Conservation (phyloP, 305 asterid genomes). For the Fraxinus nigra region DNA sequence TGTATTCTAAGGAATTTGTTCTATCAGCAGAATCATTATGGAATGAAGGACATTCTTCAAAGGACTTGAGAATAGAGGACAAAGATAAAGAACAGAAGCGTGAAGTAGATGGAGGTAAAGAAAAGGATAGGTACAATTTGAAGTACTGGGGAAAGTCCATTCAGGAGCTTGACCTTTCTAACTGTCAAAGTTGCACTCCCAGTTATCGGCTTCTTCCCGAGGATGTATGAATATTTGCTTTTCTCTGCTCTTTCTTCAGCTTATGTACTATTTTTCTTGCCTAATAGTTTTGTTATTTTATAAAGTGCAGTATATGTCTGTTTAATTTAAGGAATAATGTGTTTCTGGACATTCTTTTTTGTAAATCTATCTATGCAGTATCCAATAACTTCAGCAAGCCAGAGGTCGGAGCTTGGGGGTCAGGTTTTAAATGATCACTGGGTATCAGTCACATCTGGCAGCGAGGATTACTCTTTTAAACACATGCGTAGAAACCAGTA, state of each 20-base stretch:
- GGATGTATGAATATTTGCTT: conserved; percentile 52
- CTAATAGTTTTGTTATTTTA: not conserved
- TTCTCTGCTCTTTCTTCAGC: conserved; percentile 1
- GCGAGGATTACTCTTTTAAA: conserved; percentile 98
- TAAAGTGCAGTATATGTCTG: not conserved
- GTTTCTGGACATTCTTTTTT: not conserved
- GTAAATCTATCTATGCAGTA: conserved; percentile 54
- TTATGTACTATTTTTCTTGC: not conserved
- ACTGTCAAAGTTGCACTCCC: conserved; percentile 86
- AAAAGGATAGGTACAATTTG: conserved; percentile 69
- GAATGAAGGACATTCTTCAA: conserved; percentile 82
- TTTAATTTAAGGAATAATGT: not conserved
- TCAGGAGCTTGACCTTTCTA: conserved; percentile 96
- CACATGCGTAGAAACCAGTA: conserved; percentile 98
- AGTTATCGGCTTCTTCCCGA: conserved; percentile 99
- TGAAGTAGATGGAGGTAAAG: conserved; percentile 76
- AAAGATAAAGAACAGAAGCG: conserved; percentile 78
- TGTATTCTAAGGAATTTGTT: conserved; percentile 31
- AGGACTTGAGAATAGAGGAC: conserved; percentile 61
- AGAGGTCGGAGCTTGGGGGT: conserved; percentile 85
- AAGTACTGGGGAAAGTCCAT: conserved; percentile 97
- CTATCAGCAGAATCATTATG: conserved; percentile 70
- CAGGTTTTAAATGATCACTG: conserved; percentile 88
- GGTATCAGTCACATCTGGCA: conserved; percentile 99
- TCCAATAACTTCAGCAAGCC: conserved; percentile 85